Conservation (phyloP, 179 eudicot genomes). For the Drosera spatulata region DNA sequence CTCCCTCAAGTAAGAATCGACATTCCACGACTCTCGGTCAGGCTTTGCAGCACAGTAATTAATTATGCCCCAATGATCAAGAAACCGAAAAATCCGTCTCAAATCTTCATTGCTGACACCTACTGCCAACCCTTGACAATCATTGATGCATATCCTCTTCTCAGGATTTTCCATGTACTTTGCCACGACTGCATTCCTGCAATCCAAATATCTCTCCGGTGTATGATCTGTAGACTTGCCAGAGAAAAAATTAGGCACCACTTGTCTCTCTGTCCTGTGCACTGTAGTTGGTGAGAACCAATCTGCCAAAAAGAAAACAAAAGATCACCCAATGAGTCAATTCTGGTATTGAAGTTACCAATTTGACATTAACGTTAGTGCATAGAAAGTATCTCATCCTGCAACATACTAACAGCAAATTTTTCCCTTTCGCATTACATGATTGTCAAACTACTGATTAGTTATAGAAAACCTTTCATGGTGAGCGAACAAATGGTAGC, state of each 20-base stretch:
- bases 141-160: conserved; percentile 49
- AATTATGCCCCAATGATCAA: conserved; percentile 87
- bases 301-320: conserved; percentile 30
- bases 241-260: conserved; percentile 76
- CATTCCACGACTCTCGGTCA: conserved; percentile 27
- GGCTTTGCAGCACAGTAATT: conserved; percentile 58
- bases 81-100: conserved; percentile 68
- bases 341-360: not conserved
- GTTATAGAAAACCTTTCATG: no score
- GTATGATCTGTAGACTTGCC: conserved; percentile 68
- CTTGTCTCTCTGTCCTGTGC: conserved; percentile 86
- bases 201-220: conserved; percentile 79
- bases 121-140: conserved; percentile 44
- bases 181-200: conserved; percentile 55
- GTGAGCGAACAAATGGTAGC: not conserved
- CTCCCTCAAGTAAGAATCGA: conserved; percentile 48
- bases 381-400: no score
- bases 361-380: no score
- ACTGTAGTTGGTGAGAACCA: conserved; percentile 84
- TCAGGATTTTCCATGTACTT: conserved; percentile 70
- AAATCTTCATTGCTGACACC: conserved; percentile 57
- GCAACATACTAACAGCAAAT: no score
- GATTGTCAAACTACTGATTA: no score
- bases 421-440: no score
- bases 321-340: not conserved